phyloP scores from a whole-genome alignment of 2,329 filamentous ascomycete genomes.

The Trichoderma simmonsii region DNA sequence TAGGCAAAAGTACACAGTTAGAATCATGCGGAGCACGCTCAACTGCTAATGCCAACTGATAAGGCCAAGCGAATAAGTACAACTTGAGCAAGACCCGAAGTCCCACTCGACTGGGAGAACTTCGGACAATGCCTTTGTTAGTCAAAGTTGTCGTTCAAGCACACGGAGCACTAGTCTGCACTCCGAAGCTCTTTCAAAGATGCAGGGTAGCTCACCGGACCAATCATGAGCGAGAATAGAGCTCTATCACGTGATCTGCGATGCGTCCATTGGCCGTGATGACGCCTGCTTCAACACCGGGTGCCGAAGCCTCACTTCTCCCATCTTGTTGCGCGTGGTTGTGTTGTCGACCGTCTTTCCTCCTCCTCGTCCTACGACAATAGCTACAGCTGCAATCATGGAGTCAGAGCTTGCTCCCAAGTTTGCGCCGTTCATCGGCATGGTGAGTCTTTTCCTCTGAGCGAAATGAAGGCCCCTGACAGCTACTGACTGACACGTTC shows the following conservation, averaged over 20 bases:
- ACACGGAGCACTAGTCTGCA: conserved; percentile 10
- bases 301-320: conserved; percentile 14
- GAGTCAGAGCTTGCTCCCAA: conserved; percentile 66
- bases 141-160: neutral
- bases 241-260: neutral
- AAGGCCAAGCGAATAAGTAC: neutral
- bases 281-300: conserved; percentile 15
- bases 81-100: neutral
- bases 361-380: conserved; percentile 14
- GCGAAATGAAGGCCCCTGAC: conserved; percentile 20
- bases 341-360: neutral
- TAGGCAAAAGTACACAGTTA: neutral
- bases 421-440: conserved; percentile 85
- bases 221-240: neutral
- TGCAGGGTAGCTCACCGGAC: neutral
- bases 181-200: conserved; percentile 7
- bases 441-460: conserved; percentile 56
- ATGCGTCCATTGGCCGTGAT: conserved; percentile 15
- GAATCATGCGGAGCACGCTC: neutral
- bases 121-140: neutral
- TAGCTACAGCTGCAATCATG: conserved; percentile 41
- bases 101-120: neutral
- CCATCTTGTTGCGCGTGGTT: conserved; percentile 8
- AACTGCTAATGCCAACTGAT: neutral
- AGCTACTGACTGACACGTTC: conserved; percentile 25